phyloP scores from a whole-genome alignment of 164 flowering plant genomes.

The Echeveria elegans region DNA sequence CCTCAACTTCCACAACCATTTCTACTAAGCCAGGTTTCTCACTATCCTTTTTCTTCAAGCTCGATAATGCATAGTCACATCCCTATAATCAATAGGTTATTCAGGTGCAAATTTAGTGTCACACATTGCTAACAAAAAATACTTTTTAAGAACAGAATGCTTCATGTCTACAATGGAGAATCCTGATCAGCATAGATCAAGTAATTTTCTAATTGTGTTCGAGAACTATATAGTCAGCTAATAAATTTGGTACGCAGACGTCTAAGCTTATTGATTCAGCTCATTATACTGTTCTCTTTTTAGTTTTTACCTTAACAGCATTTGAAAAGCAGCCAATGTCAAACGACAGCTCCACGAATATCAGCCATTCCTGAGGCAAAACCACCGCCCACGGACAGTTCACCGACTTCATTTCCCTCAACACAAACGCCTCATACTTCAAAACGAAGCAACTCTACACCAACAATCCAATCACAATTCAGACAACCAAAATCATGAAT shows the following conservation, averaged over 20 bases:
- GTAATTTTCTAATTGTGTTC: too few species aligned
- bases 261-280: too few species aligned
- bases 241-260: too few species aligned
- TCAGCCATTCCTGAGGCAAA: slow-evolving; percentile 56
- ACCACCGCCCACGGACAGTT: slow-evolving; percentile 38
- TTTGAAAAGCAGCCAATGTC: slow-evolving; percentile 50
- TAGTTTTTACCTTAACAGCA: slow-evolving; percentile 64
- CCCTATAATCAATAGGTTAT: too few species aligned
- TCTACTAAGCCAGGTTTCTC: too few species aligned
- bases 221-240: too few species aligned
- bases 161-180: too few species aligned
- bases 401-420: slow-evolving; percentile 41
- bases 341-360: slow-evolving; percentile 48
- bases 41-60: slow-evolving; percentile 14
- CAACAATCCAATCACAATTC: not conserved
- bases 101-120: not conserved
- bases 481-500: too few species aligned
- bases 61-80: slow-evolving; percentile 12
- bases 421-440: slow-evolving; percentile 55
- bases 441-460: slow-evolving; percentile 11
- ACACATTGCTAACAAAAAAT: not conserved
- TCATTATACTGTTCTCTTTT: too few species aligned
- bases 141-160: too few species aligned
- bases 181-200: too few species aligned
- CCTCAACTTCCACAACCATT: not conserved